Evolutionary conservation across 2,329 filamentous ascomycete genomes (phyloP), one percentile per base, ranked within the genome.

Genomic region (Sporothrix mexicana): DNA sequence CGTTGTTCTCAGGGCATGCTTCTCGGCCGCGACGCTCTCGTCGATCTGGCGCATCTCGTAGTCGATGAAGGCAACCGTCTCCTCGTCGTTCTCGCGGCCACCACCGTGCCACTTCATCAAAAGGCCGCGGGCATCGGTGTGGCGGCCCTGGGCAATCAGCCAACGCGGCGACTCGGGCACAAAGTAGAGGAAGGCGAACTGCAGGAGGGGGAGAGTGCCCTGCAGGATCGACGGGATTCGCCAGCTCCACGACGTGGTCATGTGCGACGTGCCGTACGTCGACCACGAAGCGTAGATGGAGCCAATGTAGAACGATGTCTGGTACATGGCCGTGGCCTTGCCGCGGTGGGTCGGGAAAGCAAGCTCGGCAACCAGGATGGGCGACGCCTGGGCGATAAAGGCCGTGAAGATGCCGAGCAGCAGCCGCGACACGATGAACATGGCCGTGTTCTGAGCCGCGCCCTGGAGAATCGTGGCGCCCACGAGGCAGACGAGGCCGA

Each of bases 141-240:
- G 55, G 23, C 83, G 81, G 49, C 82, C 83, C 75, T 85, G 80
- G 13, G 80, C 79, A 17, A 84, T 82, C 72, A 79, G 85, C 84
- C 75, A 90, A 69, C 81, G 83, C 0, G 88, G 88, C 1, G 84
- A 86, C 77, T 90, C 88, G 1, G 88, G 88, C 3, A 88, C 78
- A 30, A 81, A 77, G 61, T 79, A 78, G 79, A 81, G 80, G 72
- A 83, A 80, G 45, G 77, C 67, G 23, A 84, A 74, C 70, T 83
- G 82, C 25, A 86, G 72, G 13, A 85, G 64, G 0, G 86, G 86
- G 4, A 87, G 85, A 9, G 75, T 76, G 43, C 79, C 84, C 76
- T 84, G 82, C 77, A 83, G 81, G 45, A 81, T 79, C 20, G 82
- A 82, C 9, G 82, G 82, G 73, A 83, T 80, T 23, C 82, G 79